These are phyloP conservation scores for Perkinsus marinus DNA, from an alignment of 169 alveolate genomes.

Conservation along the genomic window DNA sequence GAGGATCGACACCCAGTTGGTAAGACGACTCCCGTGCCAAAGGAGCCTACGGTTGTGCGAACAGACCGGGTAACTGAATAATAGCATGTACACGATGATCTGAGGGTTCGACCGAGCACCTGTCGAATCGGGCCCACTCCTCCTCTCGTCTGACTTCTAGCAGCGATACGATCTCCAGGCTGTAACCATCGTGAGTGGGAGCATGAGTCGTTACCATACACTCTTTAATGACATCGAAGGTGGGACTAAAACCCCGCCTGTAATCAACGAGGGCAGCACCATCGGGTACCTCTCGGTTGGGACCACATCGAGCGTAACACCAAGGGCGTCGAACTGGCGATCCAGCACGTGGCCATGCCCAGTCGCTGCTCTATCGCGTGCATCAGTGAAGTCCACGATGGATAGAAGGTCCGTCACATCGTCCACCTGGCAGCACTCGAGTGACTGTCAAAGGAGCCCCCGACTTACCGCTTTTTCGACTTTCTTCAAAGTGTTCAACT, in stretches of 20 bases:
- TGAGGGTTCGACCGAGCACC: not conserved
- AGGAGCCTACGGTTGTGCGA: constrained; percentile 36
- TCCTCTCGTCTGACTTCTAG: not conserved
- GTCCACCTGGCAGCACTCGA: not conserved
- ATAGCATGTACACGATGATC: not conserved
- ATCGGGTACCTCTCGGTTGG: not conserved
- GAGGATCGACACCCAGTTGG: constrained; percentile 50
- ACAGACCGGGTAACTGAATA: not conserved
- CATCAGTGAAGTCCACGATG: not conserved
- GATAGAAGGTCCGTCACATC: not conserved
- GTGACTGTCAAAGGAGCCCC: too few relatives aligned
- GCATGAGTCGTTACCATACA: not conserved
- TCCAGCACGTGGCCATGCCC: not conserved
- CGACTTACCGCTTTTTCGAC: not conserved
- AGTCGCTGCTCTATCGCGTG: not conserved
- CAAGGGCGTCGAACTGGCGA: not conserved
- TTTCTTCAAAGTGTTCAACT: not conserved
- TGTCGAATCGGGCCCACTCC: not conserved
- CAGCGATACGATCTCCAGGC: not conserved
- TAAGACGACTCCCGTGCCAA: constrained; percentile 57
- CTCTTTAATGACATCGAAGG: not conserved
- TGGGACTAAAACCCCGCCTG: too few relatives aligned
- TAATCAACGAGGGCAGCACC: not conserved
- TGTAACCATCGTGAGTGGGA: not conserved
- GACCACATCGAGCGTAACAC: not conserved